Evolutionary conservation across 805 yeast species (phyloP), one percentile per base, ranked within the genome.

Genomic region (Pichia thaimueangensis): DNA sequence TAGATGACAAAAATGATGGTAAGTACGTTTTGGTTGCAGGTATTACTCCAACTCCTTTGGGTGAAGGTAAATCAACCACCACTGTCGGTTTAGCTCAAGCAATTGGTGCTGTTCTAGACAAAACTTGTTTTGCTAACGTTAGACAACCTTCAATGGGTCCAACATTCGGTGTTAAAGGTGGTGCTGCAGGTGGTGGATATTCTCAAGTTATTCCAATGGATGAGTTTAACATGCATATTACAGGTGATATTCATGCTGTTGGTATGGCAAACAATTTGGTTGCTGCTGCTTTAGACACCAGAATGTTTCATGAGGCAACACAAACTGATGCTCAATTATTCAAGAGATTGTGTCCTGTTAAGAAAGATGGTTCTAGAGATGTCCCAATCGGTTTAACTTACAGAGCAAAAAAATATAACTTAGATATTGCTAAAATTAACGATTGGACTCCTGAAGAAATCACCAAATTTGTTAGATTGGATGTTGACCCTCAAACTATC

Each of bases 101-200:
- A 13, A 69, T 91, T 45, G 95, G 96, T 47, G 96, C 96, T 21
- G 94, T 87, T 57, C 72, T 91, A 55, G 75, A 79, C 40, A 80
- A 78, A 62, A 82, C 82, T 45, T 80, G 95, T 30, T 80, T 89
- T 63, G 98, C 97, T 41, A 88, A 86, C 57, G 96, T 91, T 39
- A 84, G 98, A 64, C 98, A 91, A 64, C 97, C 97, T 23, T 84
- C 95, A 9, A 87, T 91, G 96, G 97, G 97, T 30, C 98, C 98
- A 39, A 91, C 97, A 16, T 91, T 91, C 57, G 98, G 98, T 63
- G 88, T 91, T 56, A 91, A 91, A 69, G 98, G 98, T 58, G 97
- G 97, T 64, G 98, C 98, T 45, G 97, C 97, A 16, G 98, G 98
- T 55, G 98, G 97, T 60, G 97, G 97, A 37, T 91, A 88, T 65